Evolutionary conservation across 441 rosid genomes (phyloP), one percentile per base, ranked within the genome.

Genomic region (Biscutella laevigata): DNA sequence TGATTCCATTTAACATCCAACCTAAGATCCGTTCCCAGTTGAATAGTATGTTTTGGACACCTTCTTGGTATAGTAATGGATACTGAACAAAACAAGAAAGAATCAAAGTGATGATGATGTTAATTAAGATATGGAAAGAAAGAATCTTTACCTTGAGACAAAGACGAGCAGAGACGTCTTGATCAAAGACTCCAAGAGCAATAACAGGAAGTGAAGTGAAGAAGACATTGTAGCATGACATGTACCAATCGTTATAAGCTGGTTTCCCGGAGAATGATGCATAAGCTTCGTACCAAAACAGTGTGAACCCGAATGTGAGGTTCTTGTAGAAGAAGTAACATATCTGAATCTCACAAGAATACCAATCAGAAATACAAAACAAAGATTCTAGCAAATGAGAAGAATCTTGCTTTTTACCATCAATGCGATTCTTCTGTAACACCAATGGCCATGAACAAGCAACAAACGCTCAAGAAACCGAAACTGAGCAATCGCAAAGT

Each of bases 311-410:
- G 2, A 89, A 89, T 3, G 91, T 54, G 27, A 89, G 71, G 39
- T 89, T 89, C 83, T 89, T 86, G 83, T 84, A 89, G 84, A 89
- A 89, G 70, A 89, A 89, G 74, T 89, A 89, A 49, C 97, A 86
- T 52, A 89, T 81, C 97, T 89, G 71, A 77, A 35, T 20, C 30
- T 61, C 32, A 57, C 32, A 48, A 36, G 5, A 1, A n/a, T n/a
- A 0, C 12, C 6, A 25, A 53, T 26, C 25, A 57, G 7, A 13
- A 4, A 29, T 0, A 20, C n/a, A 29, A 13, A 38, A 29, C 17
- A 19, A 25, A 22, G 14, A 20, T 3, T 32, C 9, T 3, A 14
- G 20, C 11, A 7, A 10, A n/a, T 14, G 17, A 28, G 25, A 36
- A 12, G 6, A 19, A 14, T 5, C 2, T 4, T 4, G 49, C 7